A percentile compares a stretch with the other conserved stretches of the same genome.
Conservation (phyloP, 768 basidiomycete species). For the Boletus reticulatus region DNA sequence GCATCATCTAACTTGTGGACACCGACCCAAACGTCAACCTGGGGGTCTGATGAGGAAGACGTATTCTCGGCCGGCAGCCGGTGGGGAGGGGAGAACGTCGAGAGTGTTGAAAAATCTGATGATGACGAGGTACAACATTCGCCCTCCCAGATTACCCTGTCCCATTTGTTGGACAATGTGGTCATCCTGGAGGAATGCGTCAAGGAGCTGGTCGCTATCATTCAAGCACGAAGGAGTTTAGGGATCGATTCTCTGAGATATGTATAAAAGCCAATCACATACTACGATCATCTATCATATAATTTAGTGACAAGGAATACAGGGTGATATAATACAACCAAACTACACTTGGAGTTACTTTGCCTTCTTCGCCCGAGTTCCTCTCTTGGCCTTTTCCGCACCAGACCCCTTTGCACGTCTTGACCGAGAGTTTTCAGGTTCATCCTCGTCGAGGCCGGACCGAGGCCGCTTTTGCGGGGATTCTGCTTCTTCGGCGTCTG, state of each 20-base stretch:
- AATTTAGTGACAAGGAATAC: neutral
- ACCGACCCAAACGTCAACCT: constrained; percentile 47
- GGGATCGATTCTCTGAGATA: constrained; percentile 84
- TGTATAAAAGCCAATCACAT: constrained; percentile 39
- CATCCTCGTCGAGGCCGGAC: constrained; percentile 52
- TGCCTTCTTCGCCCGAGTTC: constrained; percentile 33
- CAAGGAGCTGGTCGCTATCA: constrained; percentile 86
- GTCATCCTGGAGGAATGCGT: constrained; percentile 94
- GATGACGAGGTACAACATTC: constrained; percentile 30
- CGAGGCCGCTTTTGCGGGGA: constrained; percentile 52
- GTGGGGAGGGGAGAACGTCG: constrained; percentile 38
- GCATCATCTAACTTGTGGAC: constrained; percentile 60
- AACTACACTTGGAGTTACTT: constrained; percentile 20
- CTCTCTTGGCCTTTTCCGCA: constrained; percentile 27
- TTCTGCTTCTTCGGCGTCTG: constrained; percentile 36
- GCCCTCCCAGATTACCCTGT: constrained; percentile 61
- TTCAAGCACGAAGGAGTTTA: constrained; percentile 77
- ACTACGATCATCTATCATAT: constrained; percentile 1
- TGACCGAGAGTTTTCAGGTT: constrained; percentile 61
- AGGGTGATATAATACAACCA: neutral
- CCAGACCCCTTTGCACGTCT: constrained; percentile 38
- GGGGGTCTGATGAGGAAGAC: constrained; percentile 66
- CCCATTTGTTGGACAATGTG: constrained; percentile 86
- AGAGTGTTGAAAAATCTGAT: constrained; percentile 16
- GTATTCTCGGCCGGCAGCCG: constrained; percentile 53